Base-by-base conservation (phyloP, 768 basidiomycete genomes). In the Brasilioporus rufonigricans region DNA sequence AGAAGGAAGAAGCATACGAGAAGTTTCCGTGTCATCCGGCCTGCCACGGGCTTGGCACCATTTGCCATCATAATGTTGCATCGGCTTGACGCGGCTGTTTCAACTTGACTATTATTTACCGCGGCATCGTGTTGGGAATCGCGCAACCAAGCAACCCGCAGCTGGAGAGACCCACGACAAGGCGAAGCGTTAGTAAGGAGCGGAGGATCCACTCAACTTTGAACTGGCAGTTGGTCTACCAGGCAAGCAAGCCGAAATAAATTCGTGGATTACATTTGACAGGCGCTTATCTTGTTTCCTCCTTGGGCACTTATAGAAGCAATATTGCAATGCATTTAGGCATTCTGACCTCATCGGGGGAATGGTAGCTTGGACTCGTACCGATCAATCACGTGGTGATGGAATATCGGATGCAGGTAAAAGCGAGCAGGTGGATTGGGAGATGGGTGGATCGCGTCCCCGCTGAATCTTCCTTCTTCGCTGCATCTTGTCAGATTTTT, bases 401-500 rank as follows among this genome's bases (percentile, higher is more conserved):
- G 33, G 21, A 19, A 31, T 18, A 10, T 13, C 16, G 10, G 19
- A n/a, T 16, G 5, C 46, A 33, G 38, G 59, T 61, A 60, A 60
- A 60, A 60, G 45, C 49, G 41, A 36, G 54, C 13, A 21, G 1
- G 45, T 12, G 2, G 2, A 33, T 4, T 23, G 46, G 14, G 1
- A n/a, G n/a, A n/a, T n/a, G 11, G 31, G 29, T 47, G 46, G 46
- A n/a, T n/a, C n/a, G n/a, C n/a, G 18, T 14, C 32, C 46, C 46
- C 35, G 24, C 24, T 12, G 35, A 48, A 52, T 44, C 43, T 64
- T 59, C 62, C 59, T 57, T 67, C 59, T 59, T 67, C 49, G 61
- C 39, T 47, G 40, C 64, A n/a, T n/a, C n/a, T n/a, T n/a, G n/a
- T n/a, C n/a, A n/a, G n/a, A n/a, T n/a, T n/a, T n/a, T n/a, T n/a